Evolutionary conservation across 345 rosid genomes (phyloP).

Genomic region (Arabis alpina): DNA sequence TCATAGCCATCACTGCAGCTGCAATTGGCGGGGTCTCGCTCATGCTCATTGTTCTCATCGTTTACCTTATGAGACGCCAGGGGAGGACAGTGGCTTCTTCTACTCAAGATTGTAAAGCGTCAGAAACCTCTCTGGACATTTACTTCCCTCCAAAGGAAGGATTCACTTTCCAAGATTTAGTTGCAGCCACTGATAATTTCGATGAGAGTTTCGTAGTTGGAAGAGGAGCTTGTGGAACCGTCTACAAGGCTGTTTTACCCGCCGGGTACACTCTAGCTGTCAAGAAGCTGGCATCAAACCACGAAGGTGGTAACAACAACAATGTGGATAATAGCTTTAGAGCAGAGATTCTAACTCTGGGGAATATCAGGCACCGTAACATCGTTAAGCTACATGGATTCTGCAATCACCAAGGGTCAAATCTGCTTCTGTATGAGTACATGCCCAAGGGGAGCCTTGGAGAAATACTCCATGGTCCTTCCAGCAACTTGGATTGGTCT

Average conservation of each 20-base stretch:
- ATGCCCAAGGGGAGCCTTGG: conserved; percentile 70
- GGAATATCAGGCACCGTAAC: conserved; percentile 85
- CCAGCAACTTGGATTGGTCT: conserved; percentile 68
- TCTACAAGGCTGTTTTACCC: conserved; percentile 73
- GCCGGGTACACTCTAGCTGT: conserved; percentile 71
- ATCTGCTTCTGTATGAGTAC: conserved; percentile 57
- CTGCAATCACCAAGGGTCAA: conserved; percentile 83
- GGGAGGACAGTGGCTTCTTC: conserved; percentile 44
- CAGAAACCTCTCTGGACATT: conserved; percentile 49
- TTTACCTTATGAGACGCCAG: conserved; percentile 62
- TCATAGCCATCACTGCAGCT: conserved; percentile 69
- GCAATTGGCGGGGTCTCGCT: conserved; percentile 74
- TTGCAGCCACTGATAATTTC: conserved; percentile 72
- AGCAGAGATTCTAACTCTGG: conserved; percentile 80
- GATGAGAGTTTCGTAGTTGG: conserved; percentile 75
- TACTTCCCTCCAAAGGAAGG: conserved; percentile 81
- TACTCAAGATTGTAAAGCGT: conserved; percentile 47
- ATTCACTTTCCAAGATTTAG: conserved; percentile 78
- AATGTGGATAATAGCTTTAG: conserved; percentile 78
- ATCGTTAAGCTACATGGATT: conserved; percentile 94
- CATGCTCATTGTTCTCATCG: conserved; percentile 57
- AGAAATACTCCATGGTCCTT: conserved; percentile 65
- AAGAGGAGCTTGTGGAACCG: conserved; percentile 92
- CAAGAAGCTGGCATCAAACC: conserved; percentile 79
- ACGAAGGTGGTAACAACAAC: conserved; percentile 59